Evolutionary conservation across 345 rosid genomes (phyloP), one percentile per base, ranked within the genome.

Genomic region (Citrus hindsii): DNA sequence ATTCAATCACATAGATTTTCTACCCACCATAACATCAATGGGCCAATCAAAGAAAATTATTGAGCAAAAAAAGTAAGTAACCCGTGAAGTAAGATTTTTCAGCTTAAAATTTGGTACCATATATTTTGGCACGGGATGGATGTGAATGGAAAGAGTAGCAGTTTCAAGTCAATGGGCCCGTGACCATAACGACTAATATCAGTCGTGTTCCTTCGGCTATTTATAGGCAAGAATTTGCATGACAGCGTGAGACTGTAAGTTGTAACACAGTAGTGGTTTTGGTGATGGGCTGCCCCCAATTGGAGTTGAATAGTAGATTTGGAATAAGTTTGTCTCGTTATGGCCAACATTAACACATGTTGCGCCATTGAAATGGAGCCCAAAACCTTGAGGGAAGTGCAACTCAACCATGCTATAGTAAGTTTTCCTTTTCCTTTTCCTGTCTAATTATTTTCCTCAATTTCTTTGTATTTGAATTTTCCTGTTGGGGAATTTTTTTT

Each of bases 331-430:
- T 32, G 16, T 32, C 30, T 37, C 12, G 9, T 37, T 4, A 85
- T 84, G 89, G 86, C 88, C 62, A 76, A 33, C 27, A 21, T 27
- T 28, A 70, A 84, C 48, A 13, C 65, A 18, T 81, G 88, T 12
- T 86, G 90, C 80, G 64, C 85, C 51, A 88, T 86, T 33, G 90
- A 88, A 83, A 51, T 63, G 84, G 90, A 88, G 81, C 92, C 92
- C 24, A 64, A 81, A 66, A 88, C 92, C 67, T 79, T 84, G 82
- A 79, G 58, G 5, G 74, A 80, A 79, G 87, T 64, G 7, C 90
- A 88, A 27, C 80, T 88, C 46, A 73, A 25, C 76, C 79, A 65
- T 53, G 92, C 88, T 4, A 81, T 83, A 78, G 91, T 84, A 76
- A 32, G 69, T 22, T 22, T 12, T 38, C 64, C 12, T 0, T n/a